Evolutionary conservation across 306 rosid species (phyloP).

Genomic region (Vicia sativa): DNA sequence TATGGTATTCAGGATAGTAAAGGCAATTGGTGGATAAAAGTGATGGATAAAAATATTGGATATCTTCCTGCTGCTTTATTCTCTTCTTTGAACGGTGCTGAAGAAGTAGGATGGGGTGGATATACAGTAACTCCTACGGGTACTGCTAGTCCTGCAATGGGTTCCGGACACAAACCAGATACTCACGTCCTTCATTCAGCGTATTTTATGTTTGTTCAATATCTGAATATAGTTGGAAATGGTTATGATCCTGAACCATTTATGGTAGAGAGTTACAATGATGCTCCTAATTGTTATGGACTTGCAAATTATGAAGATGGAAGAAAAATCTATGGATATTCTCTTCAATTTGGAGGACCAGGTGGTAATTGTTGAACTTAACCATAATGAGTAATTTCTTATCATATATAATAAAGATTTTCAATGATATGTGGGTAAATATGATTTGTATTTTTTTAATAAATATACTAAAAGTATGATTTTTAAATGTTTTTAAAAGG

Average conservation of each 20-base stretch:
- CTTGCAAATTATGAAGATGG: not conserved
- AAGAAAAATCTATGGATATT: not conserved
- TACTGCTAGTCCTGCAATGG: constrained; percentile 15
- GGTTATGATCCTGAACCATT: not conserved
- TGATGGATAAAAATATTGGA: not conserved
- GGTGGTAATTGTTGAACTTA: not conserved
- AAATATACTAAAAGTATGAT: too few species aligned
- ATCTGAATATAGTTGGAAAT: not conserved
- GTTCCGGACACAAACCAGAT: constrained; percentile 4
- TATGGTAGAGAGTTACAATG: not conserved
- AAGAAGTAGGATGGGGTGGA: constrained; percentile 24
- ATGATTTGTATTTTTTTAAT: too few species aligned
- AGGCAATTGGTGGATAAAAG: constrained; percentile 16
- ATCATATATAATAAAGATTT: too few species aligned
- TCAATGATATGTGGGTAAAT: too few species aligned
- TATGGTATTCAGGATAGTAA: not conserved
- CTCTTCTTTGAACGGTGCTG: not conserved
- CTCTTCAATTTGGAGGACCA: not conserved
- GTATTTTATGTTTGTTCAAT: not conserved
- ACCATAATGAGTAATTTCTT: too few species aligned
- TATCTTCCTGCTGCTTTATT: constrained; percentile 24
- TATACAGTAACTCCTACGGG: not conserved
- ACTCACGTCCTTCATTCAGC: not conserved
- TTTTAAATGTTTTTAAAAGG: too few species aligned
- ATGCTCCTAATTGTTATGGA: not conserved